Evolutionary conservation across 768 basidiomycete species (phyloP), one percentile per base, ranked within the genome.

Genomic region (Artomyces pyxidatus): DNA sequence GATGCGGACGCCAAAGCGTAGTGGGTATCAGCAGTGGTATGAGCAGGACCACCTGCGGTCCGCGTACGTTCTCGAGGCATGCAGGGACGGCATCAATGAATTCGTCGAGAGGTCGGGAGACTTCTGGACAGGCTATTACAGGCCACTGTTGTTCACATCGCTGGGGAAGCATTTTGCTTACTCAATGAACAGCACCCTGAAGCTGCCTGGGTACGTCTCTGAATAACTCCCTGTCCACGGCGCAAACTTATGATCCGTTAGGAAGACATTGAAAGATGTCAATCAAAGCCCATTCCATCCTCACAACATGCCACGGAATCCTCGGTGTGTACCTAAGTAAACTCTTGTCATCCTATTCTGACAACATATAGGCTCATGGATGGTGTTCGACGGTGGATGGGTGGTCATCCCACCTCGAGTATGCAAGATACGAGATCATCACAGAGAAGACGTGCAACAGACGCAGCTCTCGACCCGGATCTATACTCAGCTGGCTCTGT

Each of bases 81-180:
- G 85, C 57, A 73, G 79, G 45, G 61, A 70, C 7, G 76, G 79
- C 9, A 69, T 96, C 37, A 60, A 72, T 17, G 69, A 76, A 12
- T 85, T 87, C 59, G 77, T 81, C 22, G 71, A 72, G 32, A 66
- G 65, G 11, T 74, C 71, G 49, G 80, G 78, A 19, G 88, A 90
- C 53, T 92, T 85, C 60, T 93, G 89, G 90, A 75, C 82, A 2
- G 88, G 90, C 62, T 93, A 93, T 67, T 95, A 95, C 59, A 73
- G 88, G 6, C 91, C 92, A 9, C 64, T 83, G 47, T 62, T 91
- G 43, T 91, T 91, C 66, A 94, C 92, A 0, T 82, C 83, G 4
- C 66, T 94, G 45, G 85, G 83, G 16, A 88, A 90, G 61, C 90
- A 92, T 60, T 93, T 93, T 66, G 88, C 87, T 10, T 93, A 83